Evolutionary conservation across 139 green algal species (phyloP).

Genomic region (Chlamydomonas schloesseri): DNA sequence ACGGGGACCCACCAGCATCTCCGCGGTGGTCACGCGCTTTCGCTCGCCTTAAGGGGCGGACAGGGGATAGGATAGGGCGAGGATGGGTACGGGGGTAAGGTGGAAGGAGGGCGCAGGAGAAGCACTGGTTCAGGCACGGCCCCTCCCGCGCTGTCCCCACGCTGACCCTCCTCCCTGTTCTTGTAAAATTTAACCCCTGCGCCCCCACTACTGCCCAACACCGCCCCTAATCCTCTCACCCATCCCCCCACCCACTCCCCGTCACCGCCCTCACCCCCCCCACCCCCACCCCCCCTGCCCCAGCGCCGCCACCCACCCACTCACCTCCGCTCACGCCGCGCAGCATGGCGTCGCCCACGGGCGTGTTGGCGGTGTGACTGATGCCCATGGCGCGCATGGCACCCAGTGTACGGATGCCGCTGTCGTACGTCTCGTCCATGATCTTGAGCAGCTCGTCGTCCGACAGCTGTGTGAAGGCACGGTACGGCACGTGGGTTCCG

Average conservation of each 20-base stretch:
- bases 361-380: slow-evolving; percentile 65
- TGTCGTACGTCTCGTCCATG: neutral
- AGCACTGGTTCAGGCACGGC: too few relatives aligned
- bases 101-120: neutral
- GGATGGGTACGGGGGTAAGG: neutral
- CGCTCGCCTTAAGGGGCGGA: slow-evolving; percentile 76
- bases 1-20: slow-evolving; percentile 77
- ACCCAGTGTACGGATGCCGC: slow-evolving; percentile 12
- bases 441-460: slow-evolving; percentile 26
- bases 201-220: too few relatives aligned
- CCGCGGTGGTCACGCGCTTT: slow-evolving; percentile 80
- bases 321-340: slow-evolving; percentile 50
- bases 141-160: too few relatives aligned
- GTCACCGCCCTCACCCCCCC: too few relatives aligned
- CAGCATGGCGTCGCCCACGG: slow-evolving; percentile 82
- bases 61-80: slow-evolving; percentile 5
- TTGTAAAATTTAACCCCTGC: too few relatives aligned
- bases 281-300: neutral
- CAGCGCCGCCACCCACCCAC: too few relatives aligned
- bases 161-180: too few relatives aligned
- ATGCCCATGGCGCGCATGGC: slow-evolving; percentile 61
- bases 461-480: slow-evolving; percentile 1
- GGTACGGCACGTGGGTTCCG: too few relatives aligned
- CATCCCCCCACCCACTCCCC: too few relatives aligned
- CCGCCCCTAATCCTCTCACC: too few relatives aligned